Conservation (phyloP, 306 rosid genomes). For the Geum urbanum region DNA sequence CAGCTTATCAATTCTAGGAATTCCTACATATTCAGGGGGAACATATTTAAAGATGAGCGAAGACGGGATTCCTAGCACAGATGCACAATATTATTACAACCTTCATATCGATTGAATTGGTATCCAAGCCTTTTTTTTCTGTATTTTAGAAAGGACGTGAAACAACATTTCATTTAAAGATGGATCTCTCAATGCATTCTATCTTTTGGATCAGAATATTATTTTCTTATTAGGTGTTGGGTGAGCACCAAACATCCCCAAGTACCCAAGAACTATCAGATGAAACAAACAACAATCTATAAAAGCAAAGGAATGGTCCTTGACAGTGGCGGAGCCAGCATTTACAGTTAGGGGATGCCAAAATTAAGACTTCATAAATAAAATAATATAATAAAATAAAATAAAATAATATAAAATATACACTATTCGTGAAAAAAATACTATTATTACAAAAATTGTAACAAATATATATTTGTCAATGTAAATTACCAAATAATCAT, state of each 20-base stretch:
- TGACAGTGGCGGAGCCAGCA: no score
- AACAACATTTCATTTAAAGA: not conserved
- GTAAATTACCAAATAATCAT: no score
- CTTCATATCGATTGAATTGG: not conserved
- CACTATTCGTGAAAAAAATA: no score
- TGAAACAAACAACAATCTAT: not conserved
- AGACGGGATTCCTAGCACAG: slow-evolving; percentile 9
- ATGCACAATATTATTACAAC: not conserved
- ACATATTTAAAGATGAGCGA: not conserved
- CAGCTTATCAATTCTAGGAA: slow-evolving; percentile 85
- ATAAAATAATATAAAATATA: no score
- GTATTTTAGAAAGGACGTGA: not conserved
- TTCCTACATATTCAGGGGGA: slow-evolving; percentile 40
- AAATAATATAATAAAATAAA: no score
- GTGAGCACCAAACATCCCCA: not conserved
- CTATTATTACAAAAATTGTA: no score
- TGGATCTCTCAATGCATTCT: not conserved
- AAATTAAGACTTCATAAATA: no score
- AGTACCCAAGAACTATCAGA: not conserved
- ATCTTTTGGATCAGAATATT: not conserved
- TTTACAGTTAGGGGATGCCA: no score
- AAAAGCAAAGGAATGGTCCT: slow-evolving; percentile 15
- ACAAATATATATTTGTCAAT: no score
- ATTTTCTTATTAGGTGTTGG: not conserved
- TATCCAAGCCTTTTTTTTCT: not conserved